A percentile compares a stretch with the other conserved stretches of the same genome.
phyloP scores from a whole-genome alignment of 2,329 filamentous ascomycete genomes.

The Fusarium avenaceum region DNA sequence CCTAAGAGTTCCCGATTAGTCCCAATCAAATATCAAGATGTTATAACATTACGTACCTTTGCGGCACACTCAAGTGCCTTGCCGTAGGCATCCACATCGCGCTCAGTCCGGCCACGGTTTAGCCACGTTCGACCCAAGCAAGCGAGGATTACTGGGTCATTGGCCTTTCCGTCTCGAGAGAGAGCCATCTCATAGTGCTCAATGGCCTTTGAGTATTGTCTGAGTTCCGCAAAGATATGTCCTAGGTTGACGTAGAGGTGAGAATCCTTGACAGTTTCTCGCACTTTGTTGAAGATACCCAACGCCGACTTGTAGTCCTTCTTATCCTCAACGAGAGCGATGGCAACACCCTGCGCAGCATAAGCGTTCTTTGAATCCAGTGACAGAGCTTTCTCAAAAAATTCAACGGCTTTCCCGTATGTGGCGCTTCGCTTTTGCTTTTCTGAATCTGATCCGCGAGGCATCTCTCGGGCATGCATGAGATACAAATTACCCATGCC shows the following conservation, averaged over 20 bases:
- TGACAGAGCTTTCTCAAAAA: conserved; percentile 96
- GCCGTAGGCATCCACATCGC: conserved; percentile 69
- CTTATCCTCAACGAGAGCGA: conserved; percentile 93
- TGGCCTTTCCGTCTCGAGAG: conserved; percentile 78
- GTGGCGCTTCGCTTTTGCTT: conserved; percentile 89
- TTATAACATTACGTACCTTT: conserved; percentile 63
- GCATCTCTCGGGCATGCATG: conserved; percentile 91
- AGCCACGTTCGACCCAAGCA: conserved; percentile 92
- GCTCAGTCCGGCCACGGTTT: conserved; percentile 77
- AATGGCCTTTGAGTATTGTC: conserved; percentile 91
- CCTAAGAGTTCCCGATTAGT: conserved; percentile 59
- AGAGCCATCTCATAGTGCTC: conserved; percentile 94
- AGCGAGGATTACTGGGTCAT: conserved; percentile 83
- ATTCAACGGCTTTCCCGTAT: conserved; percentile 94
- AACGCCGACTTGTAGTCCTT: conserved; percentile 88
- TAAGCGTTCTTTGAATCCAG: conserved; percentile 97
- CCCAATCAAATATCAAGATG: not conserved
- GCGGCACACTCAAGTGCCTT: conserved; percentile 72
- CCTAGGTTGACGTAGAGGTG: conserved; percentile 94
- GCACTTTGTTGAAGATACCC: conserved; percentile 89
- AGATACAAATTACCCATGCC: conserved; percentile 97
- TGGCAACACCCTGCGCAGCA: conserved; percentile 94
- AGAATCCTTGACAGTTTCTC: conserved; percentile 89
- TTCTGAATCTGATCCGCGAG: conserved; percentile 87
- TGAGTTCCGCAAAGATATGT: conserved; percentile 90